Base-by-base conservation (phyloP, 2,329 filamentous ascomycete species). In the Xylaria sp. region DNA sequence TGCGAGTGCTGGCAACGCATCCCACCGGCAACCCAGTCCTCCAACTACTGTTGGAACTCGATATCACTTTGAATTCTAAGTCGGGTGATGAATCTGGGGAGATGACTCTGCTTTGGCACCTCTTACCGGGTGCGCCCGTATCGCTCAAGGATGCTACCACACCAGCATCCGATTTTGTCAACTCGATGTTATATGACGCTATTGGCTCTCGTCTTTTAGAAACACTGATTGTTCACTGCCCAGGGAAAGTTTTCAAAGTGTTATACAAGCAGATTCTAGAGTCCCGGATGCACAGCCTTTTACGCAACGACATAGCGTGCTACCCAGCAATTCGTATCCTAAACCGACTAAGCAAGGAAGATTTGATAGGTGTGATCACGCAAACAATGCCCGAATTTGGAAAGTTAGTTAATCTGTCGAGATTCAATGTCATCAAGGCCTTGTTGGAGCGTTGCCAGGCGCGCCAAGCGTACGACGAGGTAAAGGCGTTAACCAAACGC, bases 191-290 rank as follows among this genome's bases (percentile, higher is more conserved):
- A 25, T 98, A 97, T 76, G 93, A 98, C 72, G 84, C 90, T 1
- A 89, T 98, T 53, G 95, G 95, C 15, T 97, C 94, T 3, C 89
- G 94, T 44, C 82, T 99, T 1, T 83, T 98, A 21, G 95, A 99
- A 78, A 92, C 89, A 0, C 89, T 99, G 65, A 86, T 97, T 65
- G 85, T 88, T 25, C 85, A 90, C 72, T 87, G 89, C 15, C 93
- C 95, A 0, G 93, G 91, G 43, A 97, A 95, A 77, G 79, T 93
- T 33, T 99, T 98, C 85, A 97, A 97, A 76, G 85, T 87, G 13
- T 83, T 99, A 5, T 94, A 96, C 77, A 87, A 85, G 60, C 88
- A 89, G 67, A 86, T 93, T 66, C 90, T 98, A 76, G 90, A 89
- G 63, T 88, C 90, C 13, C 87, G 92, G 25, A 90, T 98, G 70